Base-by-base conservation (phyloP, 257 asterid species). In the Ilex aquifolium region DNA sequence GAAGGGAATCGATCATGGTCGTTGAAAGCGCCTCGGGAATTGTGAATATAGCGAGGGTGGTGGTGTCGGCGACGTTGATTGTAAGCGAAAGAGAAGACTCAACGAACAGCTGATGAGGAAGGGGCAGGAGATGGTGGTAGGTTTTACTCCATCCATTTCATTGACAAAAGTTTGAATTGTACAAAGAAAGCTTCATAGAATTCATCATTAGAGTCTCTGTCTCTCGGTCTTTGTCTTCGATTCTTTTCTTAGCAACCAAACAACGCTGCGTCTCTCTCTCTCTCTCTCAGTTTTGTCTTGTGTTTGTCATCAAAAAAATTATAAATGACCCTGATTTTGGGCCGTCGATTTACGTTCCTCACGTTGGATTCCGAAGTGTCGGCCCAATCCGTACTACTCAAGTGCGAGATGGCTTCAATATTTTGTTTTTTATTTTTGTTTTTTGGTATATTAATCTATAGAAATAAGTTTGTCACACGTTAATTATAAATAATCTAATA, bases 1-100 rank as follows among this genome's bases (percentile, higher is more conserved):
- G 63, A 72, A 69, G 73, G 69, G 72, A 65, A 63, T 36, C 62
- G 86, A 81, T 80, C 90, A 80, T 85, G 77, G 74, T 75, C 79
- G 77, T 68, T 64, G 80, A 72, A 57, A 73, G 62, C 32, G 56
- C 16, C 56, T 50, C 5, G 56, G 56, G 56, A 50, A 50, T 10
- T 50, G 56, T 50, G 69, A 63, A 59, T 57, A 29, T 66, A 21
- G 44, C 72, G 61, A 63, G 39, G 63, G 13, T 32, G 54, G 63
- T 63, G 64, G 60, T 11, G 70, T 74, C 77, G 74, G 56, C 77
- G 68, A 69, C 76, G 83, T 79, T 68, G n/a, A 76, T 64, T 60
- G 73, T 31, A 71, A 65, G 61, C 63, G 81, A 66, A 62, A 6
- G 56, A 44, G 74, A 14, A 3, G 31, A 21, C 30, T 17, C 57